Evolutionary conservation across 2,329 filamentous ascomycete species (phyloP), one percentile per base, ranked within the genome.

Genomic region (Pseudonectria foliicola): DNA sequence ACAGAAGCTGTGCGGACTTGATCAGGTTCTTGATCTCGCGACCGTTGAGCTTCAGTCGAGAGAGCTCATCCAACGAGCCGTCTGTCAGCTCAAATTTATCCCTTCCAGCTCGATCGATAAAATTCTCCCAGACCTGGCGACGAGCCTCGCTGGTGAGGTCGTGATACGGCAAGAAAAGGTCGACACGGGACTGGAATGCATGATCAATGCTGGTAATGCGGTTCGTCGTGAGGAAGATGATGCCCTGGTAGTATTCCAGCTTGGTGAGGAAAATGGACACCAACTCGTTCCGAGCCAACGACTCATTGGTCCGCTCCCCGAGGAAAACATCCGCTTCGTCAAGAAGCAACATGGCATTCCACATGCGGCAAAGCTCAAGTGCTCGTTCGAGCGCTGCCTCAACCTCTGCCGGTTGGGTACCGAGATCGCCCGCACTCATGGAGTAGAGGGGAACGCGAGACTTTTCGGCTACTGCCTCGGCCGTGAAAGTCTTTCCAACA

Each of bases 21-120:
- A 66, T 46, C n/a, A 63, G 31, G 26, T 68, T 71, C 50, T 70
- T 70, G 33, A 71, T 71, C 56, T 71, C 65, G 4, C 67, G 55
- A 0, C 68, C 66, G 33, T 71, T 71, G 13, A 71, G 56, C 12
- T 56, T 45, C 34, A 68, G 50, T 28, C 50, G 35, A 0, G 65
- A 51, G 18, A 71, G 46, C 35, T 62, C 48, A 4, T 59, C 46
- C 2, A 66, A 28, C 1, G 52, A 45, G 4, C 44, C 48, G 0
- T 52, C 46, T 0, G 40, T 38, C 3, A 63, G 30, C 3, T 56
- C 46, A 33, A 55, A 55, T 31, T 47, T 46, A 16, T 52, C 44
- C 0, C 33, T 27, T 0, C 55, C 54, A 2, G 54, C 48, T 6
- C 46, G 48, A 11, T 47, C 42, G 33, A 64, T 53, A 30, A 63